Base-by-base conservation (phyloP, 208 protist genomes). In the Acanthamoeba rhysodes region DNA sequence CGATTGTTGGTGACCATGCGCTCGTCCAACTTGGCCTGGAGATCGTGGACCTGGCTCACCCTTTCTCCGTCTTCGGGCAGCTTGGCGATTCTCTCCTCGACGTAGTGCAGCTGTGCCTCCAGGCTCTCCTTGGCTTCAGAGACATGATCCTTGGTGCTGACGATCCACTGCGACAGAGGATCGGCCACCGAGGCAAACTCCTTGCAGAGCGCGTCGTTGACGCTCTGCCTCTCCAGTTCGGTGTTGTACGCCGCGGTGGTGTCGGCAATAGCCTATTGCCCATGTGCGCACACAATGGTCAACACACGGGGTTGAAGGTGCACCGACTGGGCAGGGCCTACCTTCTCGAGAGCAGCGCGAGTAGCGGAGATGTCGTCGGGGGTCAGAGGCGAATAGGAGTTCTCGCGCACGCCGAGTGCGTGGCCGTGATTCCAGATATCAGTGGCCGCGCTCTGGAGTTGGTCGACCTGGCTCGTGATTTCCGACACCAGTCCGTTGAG, bases 131-230 rank as follows among this genome's bases (percentile, higher is more conserved):
- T 62, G 45, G 90, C 55, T 50, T 64, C 57, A 24, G 95, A 78
- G 34, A 96, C 59, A 14, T 14, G 22, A 78, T 95, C 68, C 55
- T 95, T 96, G 57, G 32, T 95, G 20, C 55, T 22, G 55, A 68
- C 16, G 27, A 96, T 95, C 55, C 41, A 95, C 12, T 74, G 9
- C 10, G 85, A 62, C 22, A 96, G 76, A 8, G 95, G 95, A 22
- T 94, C 57, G 34, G 85, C 95, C 18, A 55, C 34, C n/a, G 45
- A 57, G 8, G 95, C 76, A 78, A 95, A 95, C 59, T 96, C 80
- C 59, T 66, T 68, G 87, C 95, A 96, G 8, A 95, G 50, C 34
- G 50, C 87, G 29, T 96, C 95, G 41, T 96, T 96, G 7, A 48
- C 62, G 22, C 57, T 9, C 45, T 96, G 90, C 20, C 14, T 85